A percentile compares a stretch with the other conserved stretches of the same genome.
Evolutionary conservation across 495 filamentous ascomycete genomes (phyloP).

Genomic region (Podospora didyma): DNA sequence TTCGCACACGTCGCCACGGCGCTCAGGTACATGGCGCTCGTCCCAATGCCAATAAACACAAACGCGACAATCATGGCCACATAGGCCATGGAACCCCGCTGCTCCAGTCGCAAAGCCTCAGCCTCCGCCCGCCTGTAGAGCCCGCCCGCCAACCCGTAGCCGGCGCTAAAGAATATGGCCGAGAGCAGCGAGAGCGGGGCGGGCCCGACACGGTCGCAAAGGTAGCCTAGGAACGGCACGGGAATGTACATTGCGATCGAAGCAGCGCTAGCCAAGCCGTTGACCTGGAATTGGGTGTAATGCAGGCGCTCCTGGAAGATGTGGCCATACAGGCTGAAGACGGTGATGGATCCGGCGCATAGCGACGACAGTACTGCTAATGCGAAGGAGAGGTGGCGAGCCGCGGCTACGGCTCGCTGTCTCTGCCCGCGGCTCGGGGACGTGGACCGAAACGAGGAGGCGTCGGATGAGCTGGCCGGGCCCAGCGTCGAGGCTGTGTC

Average conservation of each 20-base stretch:
- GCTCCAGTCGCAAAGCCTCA: conserved; percentile 23
- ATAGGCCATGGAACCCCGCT: conserved; percentile 48
- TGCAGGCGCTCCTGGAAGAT: conserved; percentile 76
- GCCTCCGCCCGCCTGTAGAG: conserved; percentile 62
- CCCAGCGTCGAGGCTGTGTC: conserved; percentile 34
- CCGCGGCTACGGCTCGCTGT: conserved; percentile 19
- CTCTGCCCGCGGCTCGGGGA: conserved; percentile 20
- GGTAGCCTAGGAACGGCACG: conserved; percentile 81
- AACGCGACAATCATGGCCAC: conserved; percentile 82
- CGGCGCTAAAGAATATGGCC: conserved; percentile 66
- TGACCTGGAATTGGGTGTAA: conserved; percentile 88
- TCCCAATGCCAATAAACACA: conserved; percentile 72
- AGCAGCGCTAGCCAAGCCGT: conserved; percentile 77
- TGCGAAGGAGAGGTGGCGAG: conserved; percentile 37
- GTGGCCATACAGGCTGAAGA: conserved; percentile 88
- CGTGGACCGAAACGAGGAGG: conserved; percentile 31
- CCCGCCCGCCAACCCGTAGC: conserved; percentile 80
- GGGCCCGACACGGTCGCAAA: conserved; percentile 85
- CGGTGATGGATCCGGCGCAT: conserved; percentile 78
- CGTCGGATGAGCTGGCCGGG: conserved; percentile 28
- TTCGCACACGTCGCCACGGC: conserved; percentile 93
- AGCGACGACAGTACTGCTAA: conserved; percentile 49
- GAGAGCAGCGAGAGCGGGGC: conserved; percentile 68
- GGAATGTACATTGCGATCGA: conserved; percentile 85
- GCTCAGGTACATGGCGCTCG: conserved; percentile 78